A percentile compares a stretch with the other conserved stretches of the same genome.
Conservation (phyloP, 768 basidiomycete species). For the Stropharia rugosoannulata region DNA sequence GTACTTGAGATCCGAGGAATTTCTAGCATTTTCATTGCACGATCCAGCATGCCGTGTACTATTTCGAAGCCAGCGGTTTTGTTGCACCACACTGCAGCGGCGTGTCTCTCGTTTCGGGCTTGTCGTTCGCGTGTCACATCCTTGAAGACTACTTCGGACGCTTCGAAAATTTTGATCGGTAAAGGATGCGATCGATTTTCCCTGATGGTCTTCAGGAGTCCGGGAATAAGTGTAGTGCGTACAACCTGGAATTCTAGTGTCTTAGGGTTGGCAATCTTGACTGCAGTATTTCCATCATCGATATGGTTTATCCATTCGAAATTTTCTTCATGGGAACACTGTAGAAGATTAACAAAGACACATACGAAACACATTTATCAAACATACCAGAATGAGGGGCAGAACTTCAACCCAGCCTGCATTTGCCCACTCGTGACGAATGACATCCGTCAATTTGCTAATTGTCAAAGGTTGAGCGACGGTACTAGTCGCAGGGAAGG, state of each 20-base stretch:
- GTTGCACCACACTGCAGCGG: conserved; percentile 94
- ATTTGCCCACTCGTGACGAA: conserved; percentile 88
- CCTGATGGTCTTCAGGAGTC: conserved; percentile 93
- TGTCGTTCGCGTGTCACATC: conserved; percentile 77
- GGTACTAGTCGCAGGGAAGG: conserved; percentile 92
- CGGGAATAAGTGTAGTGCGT: conserved; percentile 92
- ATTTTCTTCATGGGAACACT: conserved; percentile 99
- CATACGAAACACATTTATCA: not conserved
- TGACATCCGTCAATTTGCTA: conserved; percentile 85
- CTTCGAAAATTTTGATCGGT: conserved; percentile 92
- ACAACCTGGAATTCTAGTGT: conserved; percentile 98
- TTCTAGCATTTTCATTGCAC: conserved; percentile 95
- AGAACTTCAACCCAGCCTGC: conserved; percentile 97
- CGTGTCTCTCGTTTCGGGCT: conserved; percentile 84
- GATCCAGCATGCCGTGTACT: conserved; percentile 91
- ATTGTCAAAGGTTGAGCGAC: conserved; percentile 91
- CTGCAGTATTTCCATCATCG: conserved; percentile 79
- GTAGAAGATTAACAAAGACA: conserved; percentile 26
- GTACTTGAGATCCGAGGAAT: conserved; percentile 70
- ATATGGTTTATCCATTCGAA: conserved; percentile 88
- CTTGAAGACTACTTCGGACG: conserved; percentile 91
- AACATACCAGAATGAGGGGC: conserved; percentile 85
- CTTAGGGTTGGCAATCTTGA: conserved; percentile 96
- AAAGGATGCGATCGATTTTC: conserved; percentile 94
- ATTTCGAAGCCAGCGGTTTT: conserved; percentile 97